Evolutionary conservation across 345 rosid genomes (phyloP).

Genomic region (Pistacia integerrima): DNA sequence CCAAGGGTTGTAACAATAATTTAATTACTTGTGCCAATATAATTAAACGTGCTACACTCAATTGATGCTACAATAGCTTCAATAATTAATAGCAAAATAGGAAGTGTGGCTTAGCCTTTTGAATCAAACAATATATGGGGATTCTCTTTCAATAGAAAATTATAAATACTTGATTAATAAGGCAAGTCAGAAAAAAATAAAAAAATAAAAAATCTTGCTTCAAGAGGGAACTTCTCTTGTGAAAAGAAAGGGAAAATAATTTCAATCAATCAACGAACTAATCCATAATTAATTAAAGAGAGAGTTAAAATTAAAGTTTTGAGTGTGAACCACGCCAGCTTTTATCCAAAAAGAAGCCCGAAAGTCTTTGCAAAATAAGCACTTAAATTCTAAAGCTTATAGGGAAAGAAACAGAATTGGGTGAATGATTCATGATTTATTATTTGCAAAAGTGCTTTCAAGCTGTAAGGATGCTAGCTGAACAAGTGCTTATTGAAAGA

Average conservation of each 20-base stretch:
- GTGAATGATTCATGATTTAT: background rate
- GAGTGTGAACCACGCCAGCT: constrained; percentile 1
- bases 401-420: background rate
- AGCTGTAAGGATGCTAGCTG: background rate
- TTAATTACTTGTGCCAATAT: too few species aligned
- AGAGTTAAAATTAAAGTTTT: background rate
- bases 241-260: background rate
- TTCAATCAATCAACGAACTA: background rate
- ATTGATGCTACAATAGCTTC: background rate
- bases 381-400: background rate
- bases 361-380: background rate
- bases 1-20: too few species aligned
- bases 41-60: too few species aligned
- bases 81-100: too few species aligned
- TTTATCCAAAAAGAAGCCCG: background rate
- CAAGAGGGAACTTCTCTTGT: background rate
- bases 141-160: background rate
- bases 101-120: background rate
- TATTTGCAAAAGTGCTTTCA: background rate
- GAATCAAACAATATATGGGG: background rate
- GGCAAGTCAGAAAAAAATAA: background rate
- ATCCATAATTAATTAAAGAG: background rate
- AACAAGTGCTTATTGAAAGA: background rate
- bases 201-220: background rate
- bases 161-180: background rate